Conservation (phyloP, 441 rosid genomes). For the Euphorbia neoarborescens region DNA sequence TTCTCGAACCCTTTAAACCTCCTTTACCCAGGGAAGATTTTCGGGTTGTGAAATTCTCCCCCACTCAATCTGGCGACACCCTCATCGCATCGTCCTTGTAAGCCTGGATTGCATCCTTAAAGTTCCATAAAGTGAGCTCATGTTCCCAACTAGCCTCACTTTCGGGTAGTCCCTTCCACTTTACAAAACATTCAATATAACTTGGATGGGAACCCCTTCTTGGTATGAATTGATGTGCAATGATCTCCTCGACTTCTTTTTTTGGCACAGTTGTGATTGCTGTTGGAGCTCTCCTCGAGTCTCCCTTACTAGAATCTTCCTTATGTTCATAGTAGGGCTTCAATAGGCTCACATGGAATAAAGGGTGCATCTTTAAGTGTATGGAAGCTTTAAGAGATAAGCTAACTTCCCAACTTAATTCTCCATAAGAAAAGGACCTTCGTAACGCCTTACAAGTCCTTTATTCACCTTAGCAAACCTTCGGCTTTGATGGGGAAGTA, state of each 20-base stretch:
- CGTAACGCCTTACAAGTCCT: background rate
- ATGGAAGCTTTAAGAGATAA: background rate
- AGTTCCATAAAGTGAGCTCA: background rate
- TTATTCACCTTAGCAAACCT: background rate
- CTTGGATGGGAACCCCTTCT: background rate
- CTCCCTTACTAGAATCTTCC: too few relatives aligned
- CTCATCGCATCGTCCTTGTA: too few relatives aligned
- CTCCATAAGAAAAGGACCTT: background rate
- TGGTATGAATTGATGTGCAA: background rate
- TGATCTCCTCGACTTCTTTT: background rate
- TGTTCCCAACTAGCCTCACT: conserved; percentile 18
- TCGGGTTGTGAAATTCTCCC: too few relatives aligned
- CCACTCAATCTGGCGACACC: too few relatives aligned
- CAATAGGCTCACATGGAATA: conserved; percentile 3
- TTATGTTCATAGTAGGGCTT: background rate
- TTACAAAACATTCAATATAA: background rate
- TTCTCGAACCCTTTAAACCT: too few relatives aligned
- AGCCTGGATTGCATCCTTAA: too few relatives aligned
- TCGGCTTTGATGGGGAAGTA: background rate
- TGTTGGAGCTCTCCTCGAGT: too few relatives aligned
- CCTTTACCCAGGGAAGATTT: too few relatives aligned
- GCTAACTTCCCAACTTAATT: background rate
- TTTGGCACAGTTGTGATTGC: background rate
- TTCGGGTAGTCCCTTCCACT: background rate
- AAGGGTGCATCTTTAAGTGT: background rate